Conservation (phyloP, 805 yeast species). For the fission yeast (Schizosaccharomyces pombe) region DNA sequence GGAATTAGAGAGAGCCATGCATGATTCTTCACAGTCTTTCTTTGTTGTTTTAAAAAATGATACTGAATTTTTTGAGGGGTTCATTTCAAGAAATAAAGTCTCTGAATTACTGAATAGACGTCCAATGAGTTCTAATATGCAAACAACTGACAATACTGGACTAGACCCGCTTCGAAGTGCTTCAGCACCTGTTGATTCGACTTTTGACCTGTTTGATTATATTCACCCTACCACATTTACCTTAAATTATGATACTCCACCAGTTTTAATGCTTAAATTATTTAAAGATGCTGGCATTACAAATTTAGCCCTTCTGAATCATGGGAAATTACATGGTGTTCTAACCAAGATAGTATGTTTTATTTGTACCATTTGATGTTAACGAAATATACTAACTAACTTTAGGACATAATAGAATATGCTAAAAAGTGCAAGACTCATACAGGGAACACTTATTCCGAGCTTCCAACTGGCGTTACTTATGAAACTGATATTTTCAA, state of each 20-base stretch:
- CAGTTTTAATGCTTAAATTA: not conserved
- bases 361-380: no score
- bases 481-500: no score
- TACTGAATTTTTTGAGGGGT: not conserved
- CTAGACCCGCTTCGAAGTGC: not conserved
- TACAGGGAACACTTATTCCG: not conserved
- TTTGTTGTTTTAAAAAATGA: not conserved
- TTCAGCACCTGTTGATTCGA: not conserved
- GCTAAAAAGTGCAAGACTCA: not conserved
- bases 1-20: not conserved
- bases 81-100: not conserved
- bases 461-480: no score
- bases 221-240: not conserved
- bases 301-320: not conserved
- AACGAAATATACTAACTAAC: not conserved
- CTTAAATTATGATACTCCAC: not conserved
- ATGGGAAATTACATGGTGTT: not conserved
- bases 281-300: not conserved
- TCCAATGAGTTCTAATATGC: not conserved
- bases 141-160: not conserved
- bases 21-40: not conserved
- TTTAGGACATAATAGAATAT: not conserved
- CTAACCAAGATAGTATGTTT: not conserved
- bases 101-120: not conserved
- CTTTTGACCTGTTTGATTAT: not conserved